Conservation (phyloP, 2,329 filamentous ascomycete genomes). For the Ophiostoma himal-ulmi region DNA sequence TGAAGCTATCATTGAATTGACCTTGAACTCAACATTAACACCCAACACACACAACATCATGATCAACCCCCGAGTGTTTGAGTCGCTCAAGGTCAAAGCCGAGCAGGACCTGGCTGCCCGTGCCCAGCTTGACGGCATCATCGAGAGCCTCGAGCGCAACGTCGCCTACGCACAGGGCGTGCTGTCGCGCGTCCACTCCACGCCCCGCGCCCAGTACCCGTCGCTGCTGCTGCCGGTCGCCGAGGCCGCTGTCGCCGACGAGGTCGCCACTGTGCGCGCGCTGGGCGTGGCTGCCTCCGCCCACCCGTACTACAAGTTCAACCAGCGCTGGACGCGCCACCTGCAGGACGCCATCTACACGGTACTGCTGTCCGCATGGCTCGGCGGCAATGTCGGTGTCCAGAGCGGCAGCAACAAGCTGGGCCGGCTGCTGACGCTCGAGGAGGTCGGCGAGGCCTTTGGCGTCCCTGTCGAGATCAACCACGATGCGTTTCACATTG, state of each 20-base stretch:
- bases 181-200: constrained; percentile 85
- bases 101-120: constrained; percentile 79
- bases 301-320: constrained; percentile 97
- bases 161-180: constrained; percentile 75
- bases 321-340: constrained; percentile 75
- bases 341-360: constrained; percentile 70
- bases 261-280: constrained; percentile 64
- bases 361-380: constrained; percentile 60
- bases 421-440: constrained; percentile 73
- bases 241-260: constrained; percentile 63
- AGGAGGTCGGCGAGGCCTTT: constrained; percentile 75
- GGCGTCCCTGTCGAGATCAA: constrained; percentile 88
- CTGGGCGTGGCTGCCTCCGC: constrained; percentile 70
- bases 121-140: constrained; percentile 76
- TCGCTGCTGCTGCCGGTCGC: constrained; percentile 62
- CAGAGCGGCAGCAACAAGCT: constrained; percentile 29
- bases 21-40: not conserved
- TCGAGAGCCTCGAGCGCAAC: constrained; percentile 77
- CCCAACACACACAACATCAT: constrained; percentile 34
- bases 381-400: constrained; percentile 64
- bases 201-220: constrained; percentile 56
- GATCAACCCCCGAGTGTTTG: constrained; percentile 79
- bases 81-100: constrained; percentile 79
- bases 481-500: constrained; percentile 84
- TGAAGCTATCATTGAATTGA: not conserved